phyloP scores from a whole-genome alignment of 441 rosid species.

The Gossypium aridum region DNA sequence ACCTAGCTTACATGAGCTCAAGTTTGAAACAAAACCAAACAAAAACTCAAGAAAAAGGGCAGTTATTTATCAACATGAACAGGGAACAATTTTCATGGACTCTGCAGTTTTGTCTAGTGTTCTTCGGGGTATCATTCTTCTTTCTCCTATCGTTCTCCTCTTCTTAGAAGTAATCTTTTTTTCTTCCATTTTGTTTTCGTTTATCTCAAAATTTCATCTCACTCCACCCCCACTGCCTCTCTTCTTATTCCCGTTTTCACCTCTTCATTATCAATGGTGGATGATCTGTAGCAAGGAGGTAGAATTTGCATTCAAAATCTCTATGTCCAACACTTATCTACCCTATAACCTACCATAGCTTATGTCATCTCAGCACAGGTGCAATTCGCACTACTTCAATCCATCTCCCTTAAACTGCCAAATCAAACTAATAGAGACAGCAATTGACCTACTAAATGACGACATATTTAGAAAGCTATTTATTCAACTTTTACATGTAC shows the following conservation, averaged over 20 bases:
- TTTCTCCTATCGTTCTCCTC: not conserved
- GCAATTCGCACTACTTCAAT: not conserved
- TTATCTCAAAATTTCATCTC: not conserved
- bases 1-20: not conserved
- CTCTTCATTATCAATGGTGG: not conserved
- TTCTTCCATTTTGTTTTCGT: not conserved
- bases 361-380: not conserved
- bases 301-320: not conserved
- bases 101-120: not conserved
- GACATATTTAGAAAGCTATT: not conserved
- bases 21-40: not conserved
- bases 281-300: not conserved
- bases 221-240: not conserved
- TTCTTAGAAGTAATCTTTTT: not conserved
- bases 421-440: not conserved
- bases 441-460: not conserved
- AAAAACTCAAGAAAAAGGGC: not conserved
- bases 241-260: not conserved
- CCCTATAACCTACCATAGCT: not conserved
- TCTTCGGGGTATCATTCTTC: not conserved
- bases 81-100: not conserved
- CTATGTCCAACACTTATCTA: not conserved
- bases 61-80: not conserved
- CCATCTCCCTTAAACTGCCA: not conserved
- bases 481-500: not conserved